Evolutionary conservation across 768 basidiomycete genomes (phyloP), one percentile per base, ranked within the genome.

Genomic region (Auricularia auricula-judae): DNA sequence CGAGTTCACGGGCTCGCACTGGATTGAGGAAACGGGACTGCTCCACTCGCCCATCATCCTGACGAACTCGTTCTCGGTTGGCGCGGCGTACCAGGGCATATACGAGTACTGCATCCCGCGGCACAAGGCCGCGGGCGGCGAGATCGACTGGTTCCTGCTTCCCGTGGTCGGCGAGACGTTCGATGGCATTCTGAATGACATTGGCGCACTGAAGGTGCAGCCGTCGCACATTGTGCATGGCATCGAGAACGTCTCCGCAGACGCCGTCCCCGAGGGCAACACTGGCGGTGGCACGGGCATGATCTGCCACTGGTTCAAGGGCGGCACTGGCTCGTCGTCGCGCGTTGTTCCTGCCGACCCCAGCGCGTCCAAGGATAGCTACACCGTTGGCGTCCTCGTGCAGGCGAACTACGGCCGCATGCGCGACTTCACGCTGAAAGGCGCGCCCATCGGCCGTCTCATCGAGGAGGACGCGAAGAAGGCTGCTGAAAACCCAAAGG

Each of bases 341-440:
- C 21, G 62, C 23, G 34, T 63, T 10, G 12, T 63, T 21, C 62
- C 62, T 4, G 47, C n/a, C 3, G 43, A 33, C 34, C 18, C 23
- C 21, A 44, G 33, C 36, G 44, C 43, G 53, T 42, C 39, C 39
- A 42, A 42, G 39, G 42, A 62, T 2, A 21, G 36, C 21, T 63
- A 63, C 44, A 63, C 62, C 21, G 16, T 63, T 34, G 62, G 62
- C 44, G 62, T 63, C 11, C 62, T 63, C 62, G 62, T 63, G 14
- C 62, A 63, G 43, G 62, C 62, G 29, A 63, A 63, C 44, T 51
- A 63, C 44, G 62, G 62, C 43, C 62, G 62, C 29, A 33, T 44
- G 43, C 62, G 44, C 23, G 29, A 63, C 44, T 29, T 63, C 43
- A 47, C n/a, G 11, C 18, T 63, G 0, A 53, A 53, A 3, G 62